These are phyloP conservation scores for Podosphaera aphanis DNA, from an alignment of 2,329 filamentous ascomycete genomes.

Conservation along the genomic window DNA sequence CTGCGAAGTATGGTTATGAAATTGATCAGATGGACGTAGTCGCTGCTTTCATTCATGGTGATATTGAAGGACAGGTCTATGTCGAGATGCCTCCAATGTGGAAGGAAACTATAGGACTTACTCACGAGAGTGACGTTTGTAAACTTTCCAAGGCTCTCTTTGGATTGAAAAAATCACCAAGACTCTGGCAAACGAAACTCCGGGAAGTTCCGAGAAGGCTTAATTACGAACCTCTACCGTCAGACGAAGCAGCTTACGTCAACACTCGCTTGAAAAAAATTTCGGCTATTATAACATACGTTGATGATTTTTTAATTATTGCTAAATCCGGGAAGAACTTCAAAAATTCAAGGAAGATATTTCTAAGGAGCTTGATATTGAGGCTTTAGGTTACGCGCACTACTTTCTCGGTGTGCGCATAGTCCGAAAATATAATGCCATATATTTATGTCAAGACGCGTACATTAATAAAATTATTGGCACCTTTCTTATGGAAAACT, in stretches of 20 bases:
- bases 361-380: not conserved
- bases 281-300: not conserved
- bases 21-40: too few relatives aligned
- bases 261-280: not conserved
- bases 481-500: not conserved
- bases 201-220: not conserved
- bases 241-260: not conserved
- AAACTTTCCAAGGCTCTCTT: conserved; percentile 2
- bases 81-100: not conserved
- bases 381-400: not conserved
- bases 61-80: not conserved
- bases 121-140: not conserved
- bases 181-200: conserved; percentile 1
- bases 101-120: not conserved
- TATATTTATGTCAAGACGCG: conserved; percentile 1
- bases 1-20: not conserved
- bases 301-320: not conserved
- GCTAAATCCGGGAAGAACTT: not conserved
- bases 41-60: not conserved
- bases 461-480: not conserved
- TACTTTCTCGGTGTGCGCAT: not conserved
- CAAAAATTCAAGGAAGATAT: not conserved
- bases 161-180: conserved; percentile 1
- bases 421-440: not conserved
- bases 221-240: not conserved